Conservation (phyloP, 352 stramenopile genomes). For the Phytophthora rubi region DNA sequence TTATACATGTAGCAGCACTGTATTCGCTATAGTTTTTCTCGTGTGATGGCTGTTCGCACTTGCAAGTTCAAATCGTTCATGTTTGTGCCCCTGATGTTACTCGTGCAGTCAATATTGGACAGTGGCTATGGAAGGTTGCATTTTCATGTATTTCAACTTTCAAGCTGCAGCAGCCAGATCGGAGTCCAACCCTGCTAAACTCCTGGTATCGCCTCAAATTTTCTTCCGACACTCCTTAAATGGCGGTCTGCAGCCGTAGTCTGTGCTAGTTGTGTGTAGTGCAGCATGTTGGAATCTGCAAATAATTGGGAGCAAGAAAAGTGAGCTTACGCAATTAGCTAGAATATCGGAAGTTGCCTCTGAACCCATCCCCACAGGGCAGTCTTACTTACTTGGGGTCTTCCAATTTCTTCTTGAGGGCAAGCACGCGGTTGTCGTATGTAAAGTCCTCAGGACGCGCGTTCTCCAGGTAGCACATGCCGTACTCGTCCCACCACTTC, state of each 20-base stretch:
- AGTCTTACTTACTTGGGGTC: constrained; percentile 54
- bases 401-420: constrained; percentile 67
- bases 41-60: too few relatives aligned
- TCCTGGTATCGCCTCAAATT: neutral
- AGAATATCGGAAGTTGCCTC: neutral
- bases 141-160: too few relatives aligned
- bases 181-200: neutral
- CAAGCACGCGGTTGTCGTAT: constrained; percentile 81
- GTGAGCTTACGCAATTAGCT: neutral
- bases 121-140: too few relatives aligned
- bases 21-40: too few relatives aligned
- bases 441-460: constrained; percentile 83
- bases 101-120: too few relatives aligned
- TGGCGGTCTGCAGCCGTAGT: constrained; percentile 72
- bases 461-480: constrained; percentile 80
- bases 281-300: constrained; percentile 59
- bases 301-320: neutral
- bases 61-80: too few relatives aligned
- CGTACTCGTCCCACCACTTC: constrained; percentile 86
- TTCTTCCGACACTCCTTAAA: constrained; percentile 79
- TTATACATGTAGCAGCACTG: too few relatives aligned
- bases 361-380: neutral
- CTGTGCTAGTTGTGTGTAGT: constrained; percentile 62
- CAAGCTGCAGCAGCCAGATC: too few relatives aligned
- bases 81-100: too few relatives aligned